A percentile compares a stretch with the other conserved stretches of the same genome.
Conservation (phyloP, 1,284 basidiomycete species). For the Gomphus bonarii region DNA sequence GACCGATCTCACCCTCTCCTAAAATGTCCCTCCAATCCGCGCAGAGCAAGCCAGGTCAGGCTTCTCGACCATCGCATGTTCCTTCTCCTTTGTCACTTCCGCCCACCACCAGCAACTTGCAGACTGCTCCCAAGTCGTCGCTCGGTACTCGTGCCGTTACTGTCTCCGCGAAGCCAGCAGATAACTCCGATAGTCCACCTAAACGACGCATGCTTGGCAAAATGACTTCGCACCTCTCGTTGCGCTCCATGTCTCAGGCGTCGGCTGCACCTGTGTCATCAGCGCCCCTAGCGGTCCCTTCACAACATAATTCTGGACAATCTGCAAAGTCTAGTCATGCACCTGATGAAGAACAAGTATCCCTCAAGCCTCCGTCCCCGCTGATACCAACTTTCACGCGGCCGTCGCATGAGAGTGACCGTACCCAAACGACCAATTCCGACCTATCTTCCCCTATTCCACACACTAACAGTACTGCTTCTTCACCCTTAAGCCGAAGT, state of each 20-base stretch:
- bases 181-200: background rate
- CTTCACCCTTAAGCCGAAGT: conserved; percentile 15
- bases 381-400: conserved; percentile 5
- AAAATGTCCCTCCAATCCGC: background rate
- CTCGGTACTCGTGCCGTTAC: background rate
- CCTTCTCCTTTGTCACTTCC: conserved; percentile 45
- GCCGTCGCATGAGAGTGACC: conserved; percentile 17
- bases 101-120: conserved; percentile 10
- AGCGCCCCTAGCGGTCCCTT: background rate
- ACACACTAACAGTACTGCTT: background rate
- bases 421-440: conserved; percentile 16
- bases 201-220: conserved; percentile 3
- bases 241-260: background rate
- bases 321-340: conserved; percentile 3
- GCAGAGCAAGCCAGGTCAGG: background rate
- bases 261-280: background rate
- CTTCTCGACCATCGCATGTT: conserved; percentile 19
- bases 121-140: background rate
- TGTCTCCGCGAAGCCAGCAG: background rate
- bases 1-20: conserved; percentile 2
- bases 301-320: conserved; percentile 1
- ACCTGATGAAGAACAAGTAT: conserved; percentile 7
- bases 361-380: conserved; percentile 2
- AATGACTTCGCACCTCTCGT: conserved; percentile 1
- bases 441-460: conserved; percentile 15